Evolutionary conservation across 2,329 filamentous ascomycete genomes (phyloP).

Genomic region (Teratosphaeria viscida): DNA sequence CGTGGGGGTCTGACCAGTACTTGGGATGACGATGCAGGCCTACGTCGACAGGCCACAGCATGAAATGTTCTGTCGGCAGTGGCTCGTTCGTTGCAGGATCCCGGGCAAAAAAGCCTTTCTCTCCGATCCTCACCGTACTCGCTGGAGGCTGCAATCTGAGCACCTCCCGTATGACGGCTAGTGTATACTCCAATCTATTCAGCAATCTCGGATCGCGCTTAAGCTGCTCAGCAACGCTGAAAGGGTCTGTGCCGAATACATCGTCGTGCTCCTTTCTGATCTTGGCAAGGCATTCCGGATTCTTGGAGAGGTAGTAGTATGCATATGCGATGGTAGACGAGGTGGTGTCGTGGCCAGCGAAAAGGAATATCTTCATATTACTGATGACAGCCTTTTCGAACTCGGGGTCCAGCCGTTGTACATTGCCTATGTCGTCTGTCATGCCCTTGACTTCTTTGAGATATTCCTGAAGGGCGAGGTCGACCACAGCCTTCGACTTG

Average conservation of each 20-base stretch:
- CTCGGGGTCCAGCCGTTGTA: constrained; percentile 24
- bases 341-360: constrained; percentile 36
- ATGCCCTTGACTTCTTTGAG: constrained; percentile 27
- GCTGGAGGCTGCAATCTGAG: constrained; percentile 44
- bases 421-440: constrained; percentile 11
- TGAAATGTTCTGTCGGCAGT: constrained; percentile 35
- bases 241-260: constrained; percentile 37
- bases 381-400: constrained; percentile 27
- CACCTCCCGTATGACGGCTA: constrained; percentile 44
- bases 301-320: constrained; percentile 30
- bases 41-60: constrained; percentile 31
- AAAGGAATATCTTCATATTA: constrained; percentile 32
- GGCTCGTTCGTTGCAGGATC: constrained; percentile 34
- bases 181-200: constrained; percentile 43
- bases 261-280: constrained; percentile 41
- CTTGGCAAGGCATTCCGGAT: constrained; percentile 23
- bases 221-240: constrained; percentile 28
- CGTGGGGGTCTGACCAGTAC: constrained; percentile 32
- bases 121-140: constrained; percentile 29
- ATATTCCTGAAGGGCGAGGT: constrained; percentile 27
- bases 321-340: constrained; percentile 27
- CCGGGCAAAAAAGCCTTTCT: constrained; percentile 27
- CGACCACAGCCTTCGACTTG: constrained; percentile 26
- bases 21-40: constrained; percentile 27
- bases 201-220: constrained; percentile 35